phyloP scores from a whole-genome alignment of 768 basidiomycete species.

The Tephrocybe sp. region DNA sequence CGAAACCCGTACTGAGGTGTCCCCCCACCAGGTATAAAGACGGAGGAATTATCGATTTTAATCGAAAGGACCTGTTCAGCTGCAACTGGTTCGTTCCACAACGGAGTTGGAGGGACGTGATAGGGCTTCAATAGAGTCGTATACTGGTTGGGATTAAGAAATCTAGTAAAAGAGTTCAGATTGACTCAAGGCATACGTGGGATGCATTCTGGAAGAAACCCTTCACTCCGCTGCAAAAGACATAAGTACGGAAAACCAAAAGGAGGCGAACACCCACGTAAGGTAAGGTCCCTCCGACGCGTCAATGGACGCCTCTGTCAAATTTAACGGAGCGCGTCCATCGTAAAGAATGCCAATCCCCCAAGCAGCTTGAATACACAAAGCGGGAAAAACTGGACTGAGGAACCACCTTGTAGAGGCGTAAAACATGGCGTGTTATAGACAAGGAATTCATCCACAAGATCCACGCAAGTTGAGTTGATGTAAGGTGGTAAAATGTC shows the following conservation, averaged over 20 bases:
- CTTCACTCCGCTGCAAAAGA: slow-evolving; percentile 48
- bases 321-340: slow-evolving; percentile 49
- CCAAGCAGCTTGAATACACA: background rate
- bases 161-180: background rate
- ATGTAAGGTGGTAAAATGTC: slow-evolving; percentile 1
- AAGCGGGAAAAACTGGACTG: background rate
- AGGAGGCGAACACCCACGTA: slow-evolving; percentile 40
- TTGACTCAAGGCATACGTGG: slow-evolving; percentile 34
- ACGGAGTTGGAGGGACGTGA: slow-evolving; percentile 41
- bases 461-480: background rate
- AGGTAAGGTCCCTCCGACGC: slow-evolving; percentile 50
- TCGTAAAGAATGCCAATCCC: slow-evolving; percentile 43
- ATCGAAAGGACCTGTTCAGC: slow-evolving; percentile 52
- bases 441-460: background rate
- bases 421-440: slow-evolving; percentile 2
- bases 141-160: slow-evolving; percentile 35
- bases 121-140: slow-evolving; percentile 38
- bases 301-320: slow-evolving; percentile 44
- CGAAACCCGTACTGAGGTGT: slow-evolving; percentile 56
- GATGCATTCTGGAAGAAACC: slow-evolving; percentile 48
- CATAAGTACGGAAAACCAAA: background rate
- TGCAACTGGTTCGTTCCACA: slow-evolving; percentile 42
- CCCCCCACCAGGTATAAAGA: slow-evolving; percentile 52
- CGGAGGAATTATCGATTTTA: slow-evolving; percentile 56
- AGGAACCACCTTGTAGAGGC: background rate